Evolutionary conservation across 2,329 filamentous ascomycete species (phyloP).

Genomic region (Cryphonectria japonica): DNA sequence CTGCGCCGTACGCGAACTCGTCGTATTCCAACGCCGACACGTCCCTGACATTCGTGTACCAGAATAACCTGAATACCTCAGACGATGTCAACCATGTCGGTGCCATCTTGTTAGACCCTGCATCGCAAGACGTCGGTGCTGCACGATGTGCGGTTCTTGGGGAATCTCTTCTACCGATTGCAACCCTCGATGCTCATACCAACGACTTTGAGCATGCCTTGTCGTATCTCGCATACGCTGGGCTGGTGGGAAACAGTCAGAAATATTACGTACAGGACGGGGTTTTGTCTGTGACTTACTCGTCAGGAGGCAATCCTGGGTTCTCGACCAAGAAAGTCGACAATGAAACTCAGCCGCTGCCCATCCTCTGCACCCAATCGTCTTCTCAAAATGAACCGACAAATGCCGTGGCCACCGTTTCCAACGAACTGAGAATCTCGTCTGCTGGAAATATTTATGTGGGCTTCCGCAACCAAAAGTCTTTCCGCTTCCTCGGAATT

Average conservation of each 20-base stretch:
- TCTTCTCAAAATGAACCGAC: slow-evolving; percentile 31
- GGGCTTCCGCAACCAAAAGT: slow-evolving; percentile 58
- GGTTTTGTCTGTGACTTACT: slow-evolving; percentile 43
- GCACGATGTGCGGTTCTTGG: slow-evolving; percentile 50
- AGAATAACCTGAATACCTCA: slow-evolving; percentile 58
- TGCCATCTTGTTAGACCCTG: slow-evolving; percentile 52
- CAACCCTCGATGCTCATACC: slow-evolving; percentile 46
- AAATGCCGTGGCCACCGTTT: slow-evolving; percentile 39
- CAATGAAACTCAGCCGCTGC: slow-evolving; percentile 40
- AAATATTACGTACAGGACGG: slow-evolving; percentile 48
- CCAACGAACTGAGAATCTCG: slow-evolving; percentile 18
- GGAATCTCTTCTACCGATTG: slow-evolving; percentile 50
- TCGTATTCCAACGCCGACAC: slow-evolving; percentile 41
- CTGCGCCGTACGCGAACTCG: not conserved
- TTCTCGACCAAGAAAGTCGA: slow-evolving; percentile 32
- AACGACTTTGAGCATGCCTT: slow-evolving; percentile 50
- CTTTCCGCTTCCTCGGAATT: slow-evolving; percentile 39
- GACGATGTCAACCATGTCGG: slow-evolving; percentile 57
- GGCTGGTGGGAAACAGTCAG: slow-evolving; percentile 31
- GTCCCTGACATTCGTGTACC: slow-evolving; percentile 54
- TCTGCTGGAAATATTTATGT: slow-evolving; percentile 48
- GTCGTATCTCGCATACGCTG: slow-evolving; percentile 40
- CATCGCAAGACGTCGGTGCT: slow-evolving; percentile 41
- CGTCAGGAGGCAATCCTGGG: slow-evolving; percentile 17
- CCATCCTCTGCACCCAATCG: slow-evolving; percentile 56